Evolutionary conservation across 352 stramenopile genomes (phyloP).

Genomic region (Plasmopara viticola): DNA sequence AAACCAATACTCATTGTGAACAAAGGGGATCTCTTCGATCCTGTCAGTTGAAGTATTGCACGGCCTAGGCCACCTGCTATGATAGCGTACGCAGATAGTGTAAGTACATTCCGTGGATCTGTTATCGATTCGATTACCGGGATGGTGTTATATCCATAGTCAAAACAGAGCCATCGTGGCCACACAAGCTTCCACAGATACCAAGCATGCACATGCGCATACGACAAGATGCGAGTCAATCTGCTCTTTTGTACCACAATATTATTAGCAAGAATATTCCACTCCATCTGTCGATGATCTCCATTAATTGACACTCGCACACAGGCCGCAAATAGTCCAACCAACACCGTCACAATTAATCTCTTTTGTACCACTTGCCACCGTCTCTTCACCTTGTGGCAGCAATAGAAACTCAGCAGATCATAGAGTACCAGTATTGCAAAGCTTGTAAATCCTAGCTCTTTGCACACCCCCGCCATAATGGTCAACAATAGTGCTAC

Average conservation of each 20-base stretch:
- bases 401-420: constrained; percentile 18
- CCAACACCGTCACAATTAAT: constrained; percentile 5
- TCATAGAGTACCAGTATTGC: constrained; percentile 71
- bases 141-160: constrained; percentile 89
- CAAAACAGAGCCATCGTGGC: constrained; percentile 81
- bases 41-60: constrained; percentile 11
- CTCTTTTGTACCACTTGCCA: constrained; percentile 10
- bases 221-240: constrained; percentile 52
- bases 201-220: constrained; percentile 79
- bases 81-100: constrained; percentile 47
- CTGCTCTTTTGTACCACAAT: constrained; percentile 46
- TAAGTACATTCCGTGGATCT: constrained; percentile 59
- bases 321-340: constrained; percentile 21
- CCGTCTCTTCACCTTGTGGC: not conserved
- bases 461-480: constrained; percentile 74
- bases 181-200: constrained; percentile 88
- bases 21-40: constrained; percentile 19
- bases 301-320: constrained; percentile 65
- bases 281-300: constrained; percentile 56
- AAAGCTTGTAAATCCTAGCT: constrained; percentile 82
- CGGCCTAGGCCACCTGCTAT: constrained; percentile 29
- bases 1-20: constrained; percentile 62
- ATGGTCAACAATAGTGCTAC: constrained; percentile 20
- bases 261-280: constrained; percentile 85
- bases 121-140: constrained; percentile 45